phyloP scores from a whole-genome alignment of 257 asterid species.

The Echites panduratus region DNA sequence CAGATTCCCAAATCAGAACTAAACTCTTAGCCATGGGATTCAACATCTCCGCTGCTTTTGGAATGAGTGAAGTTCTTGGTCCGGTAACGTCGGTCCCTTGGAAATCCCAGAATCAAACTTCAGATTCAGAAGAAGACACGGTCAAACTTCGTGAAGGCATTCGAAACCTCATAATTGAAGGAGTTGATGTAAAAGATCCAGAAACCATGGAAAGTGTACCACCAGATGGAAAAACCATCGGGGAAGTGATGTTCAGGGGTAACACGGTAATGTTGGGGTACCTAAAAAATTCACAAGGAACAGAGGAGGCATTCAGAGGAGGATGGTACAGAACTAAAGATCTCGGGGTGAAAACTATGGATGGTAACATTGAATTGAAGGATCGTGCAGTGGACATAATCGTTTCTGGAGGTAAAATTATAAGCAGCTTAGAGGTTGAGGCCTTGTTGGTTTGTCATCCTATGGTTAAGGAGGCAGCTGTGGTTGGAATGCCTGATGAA shows the following conservation, averaged over 20 bases:
- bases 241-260: conserved; percentile 68
- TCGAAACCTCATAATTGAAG: conserved; percentile 43
- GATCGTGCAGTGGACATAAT: conserved; percentile 52
- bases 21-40: conserved; percentile 48
- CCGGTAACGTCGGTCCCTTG: conserved; percentile 35
- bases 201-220: conserved; percentile 53
- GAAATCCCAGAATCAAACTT: conserved; percentile 25
- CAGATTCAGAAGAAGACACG: conserved; percentile 19
- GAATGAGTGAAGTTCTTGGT: conserved; percentile 73
- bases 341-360: conserved; percentile 43
- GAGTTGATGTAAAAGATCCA: conserved; percentile 50
- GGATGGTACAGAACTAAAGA: conserved; percentile 81
- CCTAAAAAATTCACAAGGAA: conserved; percentile 35
- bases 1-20: conserved; percentile 29
- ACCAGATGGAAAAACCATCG: conserved; percentile 46
- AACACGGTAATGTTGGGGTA: conserved; percentile 66
- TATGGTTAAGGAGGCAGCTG: conserved; percentile 54
- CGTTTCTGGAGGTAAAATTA: conserved; percentile 40
- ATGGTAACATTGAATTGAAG: conserved; percentile 52
- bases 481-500: conserved; percentile 58
- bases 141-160: conserved; percentile 43
- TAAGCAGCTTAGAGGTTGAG: conserved; percentile 62
- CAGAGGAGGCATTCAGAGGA: conserved; percentile 45
- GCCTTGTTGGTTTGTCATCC: conserved; percentile 42
- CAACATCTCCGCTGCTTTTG: conserved; percentile 35